A percentile compares a stretch with the other conserved stretches of the same genome.
Conservation (phyloP, 257 asterid species). For the Solanum paucissectum region DNA sequence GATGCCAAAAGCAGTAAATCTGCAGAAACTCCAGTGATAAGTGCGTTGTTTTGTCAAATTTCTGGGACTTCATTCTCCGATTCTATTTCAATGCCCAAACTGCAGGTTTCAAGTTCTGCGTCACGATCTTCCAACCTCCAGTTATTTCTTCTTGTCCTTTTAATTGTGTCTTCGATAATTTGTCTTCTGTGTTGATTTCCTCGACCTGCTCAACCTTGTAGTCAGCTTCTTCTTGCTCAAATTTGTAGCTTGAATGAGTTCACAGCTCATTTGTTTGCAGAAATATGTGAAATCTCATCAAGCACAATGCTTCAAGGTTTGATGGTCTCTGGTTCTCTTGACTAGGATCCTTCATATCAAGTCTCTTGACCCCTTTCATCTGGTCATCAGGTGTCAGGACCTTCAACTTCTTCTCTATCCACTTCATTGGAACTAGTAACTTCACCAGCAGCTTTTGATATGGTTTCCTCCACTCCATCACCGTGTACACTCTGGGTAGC, state of each 20-base stretch:
- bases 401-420: conserved; percentile 3
- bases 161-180: background rate
- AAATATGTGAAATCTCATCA: background rate
- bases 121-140: background rate
- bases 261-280: conserved; percentile 7
- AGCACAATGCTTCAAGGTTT: conserved; percentile 9
- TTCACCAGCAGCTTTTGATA: conserved; percentile 3
- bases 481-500: conserved; percentile 3
- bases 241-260: background rate
- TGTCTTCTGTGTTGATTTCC: background rate
- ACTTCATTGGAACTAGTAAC: conserved; percentile 1
- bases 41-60: conserved; percentile 1
- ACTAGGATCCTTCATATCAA: background rate
- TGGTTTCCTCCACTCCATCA: conserved; percentile 6
- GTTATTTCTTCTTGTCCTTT: conserved; percentile 1
- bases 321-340: background rate
- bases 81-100: background rate
- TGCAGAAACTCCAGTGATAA: conserved; percentile 10
- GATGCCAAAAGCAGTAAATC: conserved; percentile 14
- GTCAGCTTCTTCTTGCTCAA: conserved; percentile 1
- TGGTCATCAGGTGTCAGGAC: background rate
- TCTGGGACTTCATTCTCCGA: conserved; percentile 4
- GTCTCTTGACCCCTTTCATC: background rate
- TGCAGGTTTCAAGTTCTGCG: background rate
- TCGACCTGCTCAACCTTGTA: background rate